Percentiles rank a stretch among this genome's conserved stretches.
Evolutionary conservation across 768 basidiomycete species (phyloP).

Genomic region (Scleroderma bovista): DNA sequence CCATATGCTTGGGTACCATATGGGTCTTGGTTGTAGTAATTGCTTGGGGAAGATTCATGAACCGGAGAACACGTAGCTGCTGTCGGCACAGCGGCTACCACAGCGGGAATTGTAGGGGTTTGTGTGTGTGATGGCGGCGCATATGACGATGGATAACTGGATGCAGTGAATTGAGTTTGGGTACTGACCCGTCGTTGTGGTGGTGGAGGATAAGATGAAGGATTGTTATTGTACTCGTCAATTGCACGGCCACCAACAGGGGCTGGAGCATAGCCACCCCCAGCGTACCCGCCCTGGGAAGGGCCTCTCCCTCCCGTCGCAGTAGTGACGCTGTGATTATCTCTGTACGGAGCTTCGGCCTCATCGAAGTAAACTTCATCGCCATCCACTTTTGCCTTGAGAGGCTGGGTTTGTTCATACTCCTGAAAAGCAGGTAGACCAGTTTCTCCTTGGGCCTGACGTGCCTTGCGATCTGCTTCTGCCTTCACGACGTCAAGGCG

Average conservation of each 20-base stretch:
- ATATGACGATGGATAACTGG: conserved; percentile 34
- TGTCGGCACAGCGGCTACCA: conserved; percentile 22
- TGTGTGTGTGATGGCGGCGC: conserved; percentile 24
- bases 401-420: conserved; percentile 52
- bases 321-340: conserved; percentile 21
- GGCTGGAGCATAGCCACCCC: conserved; percentile 63
- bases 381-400: conserved; percentile 54
- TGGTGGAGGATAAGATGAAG: conserved; percentile 40
- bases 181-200: conserved; percentile 37
- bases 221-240: conserved; percentile 61
- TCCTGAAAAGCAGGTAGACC: conserved; percentile 77
- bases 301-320: conserved; percentile 19
- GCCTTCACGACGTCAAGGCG: conserved; percentile 83
- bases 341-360: conserved; percentile 28
- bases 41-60: conserved; percentile 17
- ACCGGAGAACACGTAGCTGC: conserved; percentile 5
- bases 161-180: conserved; percentile 36
- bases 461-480: conserved; percentile 77
- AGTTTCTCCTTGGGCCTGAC: conserved; percentile 50
- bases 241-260: conserved; percentile 62
- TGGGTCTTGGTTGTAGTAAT: conserved; percentile 23
- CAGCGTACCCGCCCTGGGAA: conserved; percentile 32
- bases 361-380: conserved; percentile 56
- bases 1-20: conserved; percentile 38
- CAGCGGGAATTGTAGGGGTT: conserved; percentile 9